Percentiles rank a stretch among this genome's conserved stretches.
Conservation (phyloP, 2,329 filamentous ascomycete species). For the Ophiostoma piceae region DNA sequence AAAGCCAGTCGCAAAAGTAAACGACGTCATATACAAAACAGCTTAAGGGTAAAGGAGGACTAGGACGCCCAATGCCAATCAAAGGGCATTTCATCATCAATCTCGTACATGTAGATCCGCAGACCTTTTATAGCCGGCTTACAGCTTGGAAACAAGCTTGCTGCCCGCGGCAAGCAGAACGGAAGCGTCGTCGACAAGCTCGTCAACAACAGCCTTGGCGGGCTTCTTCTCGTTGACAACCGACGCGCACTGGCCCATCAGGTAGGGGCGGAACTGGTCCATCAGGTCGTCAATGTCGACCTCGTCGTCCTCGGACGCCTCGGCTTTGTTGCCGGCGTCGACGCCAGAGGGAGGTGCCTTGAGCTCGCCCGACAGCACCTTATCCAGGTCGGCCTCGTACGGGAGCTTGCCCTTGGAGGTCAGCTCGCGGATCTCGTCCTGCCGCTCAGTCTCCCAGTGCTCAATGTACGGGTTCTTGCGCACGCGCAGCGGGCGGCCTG, state of each 20-base stretch:
- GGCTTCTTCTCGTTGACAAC: constrained; percentile 89
- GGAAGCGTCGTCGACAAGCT: constrained; percentile 81
- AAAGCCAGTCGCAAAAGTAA: not conserved
- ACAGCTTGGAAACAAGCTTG: constrained; percentile 64
- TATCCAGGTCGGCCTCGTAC: constrained; percentile 90
- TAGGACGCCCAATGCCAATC: not conserved
- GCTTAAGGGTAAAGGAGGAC: not conserved
- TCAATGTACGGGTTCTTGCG: constrained; percentile 89
- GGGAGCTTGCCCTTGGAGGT: constrained; percentile 85
- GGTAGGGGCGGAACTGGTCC: constrained; percentile 82
- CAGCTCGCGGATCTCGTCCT: constrained; percentile 84
- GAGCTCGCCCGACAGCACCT: constrained; percentile 60
- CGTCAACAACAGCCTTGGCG: constrained; percentile 88
- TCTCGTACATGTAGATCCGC: not conserved
- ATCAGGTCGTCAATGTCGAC: constrained; percentile 73
- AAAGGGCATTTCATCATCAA: not conserved
- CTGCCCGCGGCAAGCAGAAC: constrained; percentile 63
- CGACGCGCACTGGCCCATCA: constrained; percentile 96
- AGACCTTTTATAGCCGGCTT: constrained; percentile 30
- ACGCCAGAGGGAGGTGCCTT: constrained; percentile 61
- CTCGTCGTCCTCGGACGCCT: constrained; percentile 61
- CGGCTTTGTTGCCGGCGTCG: constrained; percentile 57
- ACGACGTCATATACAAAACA: constrained; percentile 7
- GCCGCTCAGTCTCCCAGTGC: constrained; percentile 93
- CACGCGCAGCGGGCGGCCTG: constrained; percentile 87